Percentiles rank a stretch among this genome's conserved stretches.
Conservation (phyloP, 805 yeast genomes). For the Starmerella potacharoeniae region DNA sequence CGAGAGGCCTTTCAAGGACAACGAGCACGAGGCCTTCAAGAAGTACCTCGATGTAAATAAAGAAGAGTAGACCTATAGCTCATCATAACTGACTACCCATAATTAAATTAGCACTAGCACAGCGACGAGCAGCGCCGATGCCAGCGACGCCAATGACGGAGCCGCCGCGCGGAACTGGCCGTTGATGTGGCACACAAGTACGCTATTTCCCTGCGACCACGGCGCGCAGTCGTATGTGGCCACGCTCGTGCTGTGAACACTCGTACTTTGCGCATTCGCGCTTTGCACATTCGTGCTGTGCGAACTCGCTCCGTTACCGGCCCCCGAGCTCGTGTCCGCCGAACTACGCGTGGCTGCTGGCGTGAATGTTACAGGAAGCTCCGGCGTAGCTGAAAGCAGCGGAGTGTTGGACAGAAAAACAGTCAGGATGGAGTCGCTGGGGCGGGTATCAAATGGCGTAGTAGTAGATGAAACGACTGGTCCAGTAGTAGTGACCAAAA, state of each 20-base stretch:
- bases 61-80: background rate
- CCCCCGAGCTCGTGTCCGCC: too few species aligned
- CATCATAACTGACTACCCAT: background rate
- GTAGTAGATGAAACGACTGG: too few species aligned
- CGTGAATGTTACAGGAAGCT: too few species aligned
- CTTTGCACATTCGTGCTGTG: background rate
- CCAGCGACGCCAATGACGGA: background rate
- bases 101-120: background rate
- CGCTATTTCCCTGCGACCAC: background rate
- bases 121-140: background rate
- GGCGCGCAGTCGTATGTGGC: background rate
- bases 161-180: background rate
- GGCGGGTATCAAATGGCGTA: too few species aligned
- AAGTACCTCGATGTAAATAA: slow-evolving; percentile 50
- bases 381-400: too few species aligned
- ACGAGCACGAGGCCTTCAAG: slow-evolving; percentile 74
- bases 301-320: too few species aligned
- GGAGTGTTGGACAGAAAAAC: too few species aligned
- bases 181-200: background rate
- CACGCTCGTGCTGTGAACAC: background rate
- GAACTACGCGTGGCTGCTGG: too few species aligned
- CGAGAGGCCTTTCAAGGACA: slow-evolving; percentile 62
- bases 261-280: background rate
- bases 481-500: too few species aligned
- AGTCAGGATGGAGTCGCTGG: too few species aligned